Percentiles rank a stretch among this genome's conserved stretches.
Conservation (phyloP, 768 basidiomycete genomes). For the Phanerochaete carnosa region DNA sequence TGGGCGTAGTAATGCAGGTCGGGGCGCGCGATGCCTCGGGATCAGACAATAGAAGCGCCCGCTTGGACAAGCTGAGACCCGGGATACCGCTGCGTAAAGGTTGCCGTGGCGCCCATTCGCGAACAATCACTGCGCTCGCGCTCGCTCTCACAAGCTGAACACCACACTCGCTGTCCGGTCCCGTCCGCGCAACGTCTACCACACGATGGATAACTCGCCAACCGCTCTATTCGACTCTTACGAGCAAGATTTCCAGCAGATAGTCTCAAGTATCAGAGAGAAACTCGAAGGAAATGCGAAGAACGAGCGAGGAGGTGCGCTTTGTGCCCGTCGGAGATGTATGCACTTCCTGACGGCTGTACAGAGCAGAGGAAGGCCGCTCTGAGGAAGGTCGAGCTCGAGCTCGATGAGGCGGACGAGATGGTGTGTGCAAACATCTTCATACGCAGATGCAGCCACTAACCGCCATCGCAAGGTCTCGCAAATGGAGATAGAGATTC, state of each 20-base stretch:
- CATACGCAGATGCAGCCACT: neutral
- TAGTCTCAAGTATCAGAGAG: slow-evolving; percentile 67
- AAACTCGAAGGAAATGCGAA: slow-evolving; percentile 74
- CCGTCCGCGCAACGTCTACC: neutral
- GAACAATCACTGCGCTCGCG: neutral
- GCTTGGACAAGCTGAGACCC: too few relatives aligned
- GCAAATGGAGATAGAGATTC: slow-evolving; percentile 99
- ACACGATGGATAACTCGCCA: slow-evolving; percentile 76
- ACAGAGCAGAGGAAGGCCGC: slow-evolving; percentile 80
- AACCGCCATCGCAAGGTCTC: slow-evolving; percentile 60
- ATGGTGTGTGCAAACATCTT: slow-evolving; percentile 54
- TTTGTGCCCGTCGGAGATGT: neutral
- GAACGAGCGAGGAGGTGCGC: slow-evolving; percentile 67
- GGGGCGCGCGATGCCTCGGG: too few relatives aligned
- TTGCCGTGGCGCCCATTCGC: too few relatives aligned
- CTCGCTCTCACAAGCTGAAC: neutral
- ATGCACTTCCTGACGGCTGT: neutral
- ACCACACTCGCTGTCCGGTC: neutral
- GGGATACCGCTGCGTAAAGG: too few relatives aligned
- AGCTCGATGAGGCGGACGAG: slow-evolving; percentile 97
- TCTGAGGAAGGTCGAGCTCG: slow-evolving; percentile 85
- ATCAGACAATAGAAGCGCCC: too few relatives aligned
- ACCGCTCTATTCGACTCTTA: slow-evolving; percentile 88
- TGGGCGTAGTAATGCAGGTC: neutral
- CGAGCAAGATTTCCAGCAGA: slow-evolving; percentile 87